Conservation (phyloP, 495 filamentous ascomycete genomes). For the Podospora pseudocomata region DNA sequence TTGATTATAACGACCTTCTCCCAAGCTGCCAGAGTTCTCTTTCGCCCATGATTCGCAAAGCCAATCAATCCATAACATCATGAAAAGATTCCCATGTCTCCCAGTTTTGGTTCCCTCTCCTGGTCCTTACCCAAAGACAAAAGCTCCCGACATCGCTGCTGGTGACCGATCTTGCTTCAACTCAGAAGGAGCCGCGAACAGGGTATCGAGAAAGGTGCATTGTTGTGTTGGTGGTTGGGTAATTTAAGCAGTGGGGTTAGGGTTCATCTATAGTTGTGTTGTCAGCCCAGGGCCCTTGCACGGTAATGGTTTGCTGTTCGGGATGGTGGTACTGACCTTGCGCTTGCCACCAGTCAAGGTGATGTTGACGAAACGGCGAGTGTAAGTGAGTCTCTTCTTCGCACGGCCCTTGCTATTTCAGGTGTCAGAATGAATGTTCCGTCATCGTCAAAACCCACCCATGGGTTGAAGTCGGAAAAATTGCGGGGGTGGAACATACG, state of each 20-base stretch:
- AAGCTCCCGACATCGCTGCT: constrained; percentile 10
- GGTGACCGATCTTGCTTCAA: constrained; percentile 8
- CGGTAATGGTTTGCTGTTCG: neutral
- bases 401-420: constrained; percentile 76
- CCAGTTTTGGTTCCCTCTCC: constrained; percentile 11
- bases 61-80: neutral
- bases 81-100: constrained; percentile 10
- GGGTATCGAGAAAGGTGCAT: constrained; percentile 18
- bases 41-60: neutral
- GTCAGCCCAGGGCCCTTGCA: neutral
- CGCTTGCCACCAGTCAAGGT: constrained; percentile 98
- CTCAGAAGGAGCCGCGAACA: neutral
- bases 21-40: neutral
- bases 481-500: constrained; percentile 35
- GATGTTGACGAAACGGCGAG: constrained; percentile 98
- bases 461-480: neutral
- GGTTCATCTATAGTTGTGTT: constrained; percentile 46
- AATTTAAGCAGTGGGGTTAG: constrained; percentile 49
- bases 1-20: neutral
- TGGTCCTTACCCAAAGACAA: constrained; percentile 1
- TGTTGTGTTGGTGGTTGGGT: constrained; percentile 11
- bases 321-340: constrained; percentile 60
- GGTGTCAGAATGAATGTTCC: constrained; percentile 17
- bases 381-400: constrained; percentile 97
- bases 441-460: neutral